Evolutionary conservation across 2,329 filamentous ascomycete species (phyloP).

Genomic region (Aspergillus hiratsukae): DNA sequence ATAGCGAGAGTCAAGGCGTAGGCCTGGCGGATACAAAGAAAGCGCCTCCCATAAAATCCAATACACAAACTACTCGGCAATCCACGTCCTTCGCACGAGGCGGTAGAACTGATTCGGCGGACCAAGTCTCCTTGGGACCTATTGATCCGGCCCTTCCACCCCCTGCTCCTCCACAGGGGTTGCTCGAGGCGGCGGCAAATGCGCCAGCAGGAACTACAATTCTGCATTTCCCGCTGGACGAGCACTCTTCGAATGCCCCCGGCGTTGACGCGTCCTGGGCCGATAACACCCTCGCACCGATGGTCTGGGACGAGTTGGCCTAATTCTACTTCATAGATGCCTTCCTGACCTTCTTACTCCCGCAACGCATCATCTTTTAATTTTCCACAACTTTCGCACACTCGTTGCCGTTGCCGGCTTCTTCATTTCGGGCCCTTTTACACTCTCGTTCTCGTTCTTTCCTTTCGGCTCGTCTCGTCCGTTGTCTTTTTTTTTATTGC

Average conservation of each 20-base stretch:
- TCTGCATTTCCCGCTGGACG: constrained; percentile 32
- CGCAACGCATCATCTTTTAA: background rate
- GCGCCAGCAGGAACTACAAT: constrained; percentile 8
- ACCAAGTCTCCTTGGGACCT: constrained; percentile 14
- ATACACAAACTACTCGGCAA: constrained; percentile 7
- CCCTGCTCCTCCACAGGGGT: constrained; percentile 26
- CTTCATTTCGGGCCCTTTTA: background rate
- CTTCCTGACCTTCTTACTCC: background rate
- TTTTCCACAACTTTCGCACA: background rate
- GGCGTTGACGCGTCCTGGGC: constrained; percentile 26
- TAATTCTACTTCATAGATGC: constrained; percentile 1
- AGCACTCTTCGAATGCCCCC: constrained; percentile 18
- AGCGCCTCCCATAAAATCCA: constrained; percentile 9
- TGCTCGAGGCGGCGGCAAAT: constrained; percentile 19
- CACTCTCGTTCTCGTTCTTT: background rate
- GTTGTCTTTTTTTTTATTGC: too few species aligned
- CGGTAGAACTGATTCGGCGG: constrained; percentile 15
- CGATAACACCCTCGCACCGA: constrained; percentile 38
- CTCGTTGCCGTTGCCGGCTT: background rate
- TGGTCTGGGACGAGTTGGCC: constrained; percentile 38
- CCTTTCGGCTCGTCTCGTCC: background rate
- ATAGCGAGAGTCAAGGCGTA: constrained; percentile 10
- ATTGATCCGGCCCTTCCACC: constrained; percentile 31
- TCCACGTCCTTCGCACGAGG: constrained; percentile 3
- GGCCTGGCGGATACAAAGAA: constrained; percentile 4